Evolutionary conservation across 306 rosid genomes (phyloP).

Genomic region (Sesbania bispinosa): DNA sequence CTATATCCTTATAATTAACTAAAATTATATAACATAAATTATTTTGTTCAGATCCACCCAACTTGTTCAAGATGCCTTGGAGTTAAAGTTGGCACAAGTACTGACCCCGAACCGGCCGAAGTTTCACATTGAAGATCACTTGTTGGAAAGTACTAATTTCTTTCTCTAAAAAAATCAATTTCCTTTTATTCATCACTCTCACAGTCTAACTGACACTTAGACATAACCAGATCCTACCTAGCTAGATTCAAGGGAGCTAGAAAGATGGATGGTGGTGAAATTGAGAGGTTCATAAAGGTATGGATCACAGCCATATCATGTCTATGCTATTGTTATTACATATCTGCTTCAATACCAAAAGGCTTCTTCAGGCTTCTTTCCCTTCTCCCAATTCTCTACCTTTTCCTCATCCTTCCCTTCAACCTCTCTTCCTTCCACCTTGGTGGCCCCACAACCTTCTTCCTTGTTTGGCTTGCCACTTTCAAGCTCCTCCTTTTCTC

Average conservation of each 20-base stretch:
- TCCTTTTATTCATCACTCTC: too few relatives aligned
- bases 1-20: too few relatives aligned
- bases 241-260: not conserved
- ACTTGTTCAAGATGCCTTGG: too few relatives aligned
- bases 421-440: conserved; percentile 35
- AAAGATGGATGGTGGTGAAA: conserved; percentile 24
- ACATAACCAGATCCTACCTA: not conserved
- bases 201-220: too few relatives aligned
- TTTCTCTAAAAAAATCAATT: too few relatives aligned
- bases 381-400: conserved; percentile 35
- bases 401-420: conserved; percentile 39
- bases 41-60: too few relatives aligned
- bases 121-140: too few relatives aligned
- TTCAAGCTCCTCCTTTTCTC: conserved; percentile 48
- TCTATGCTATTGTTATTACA: conserved; percentile 39
- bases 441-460: conserved; percentile 33
- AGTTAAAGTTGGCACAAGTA: too few relatives aligned
- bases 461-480: conserved; percentile 47
- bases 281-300: conserved; percentile 34
- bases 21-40: too few relatives aligned
- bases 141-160: too few relatives aligned
- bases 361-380: conserved; percentile 34
- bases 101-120: too few relatives aligned
- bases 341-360: conserved; percentile 31
- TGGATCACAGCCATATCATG: conserved; percentile 30